A percentile compares a stretch with the other conserved stretches of the same genome.
Conservation (phyloP, 345 rosid species). For the Geranium brycei region DNA sequence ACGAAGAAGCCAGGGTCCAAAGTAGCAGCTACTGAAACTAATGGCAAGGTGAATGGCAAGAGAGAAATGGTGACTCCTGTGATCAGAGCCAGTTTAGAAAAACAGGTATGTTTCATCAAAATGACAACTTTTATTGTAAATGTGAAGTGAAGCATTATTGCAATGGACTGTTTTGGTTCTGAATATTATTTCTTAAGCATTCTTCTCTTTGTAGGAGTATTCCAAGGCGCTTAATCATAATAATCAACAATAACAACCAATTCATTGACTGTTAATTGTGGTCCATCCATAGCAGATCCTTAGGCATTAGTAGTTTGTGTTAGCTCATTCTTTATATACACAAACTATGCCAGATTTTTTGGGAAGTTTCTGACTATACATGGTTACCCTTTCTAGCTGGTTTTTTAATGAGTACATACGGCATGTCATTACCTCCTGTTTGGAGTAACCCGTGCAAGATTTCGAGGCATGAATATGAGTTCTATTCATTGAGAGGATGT, state of each 20-base stretch:
- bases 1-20: conserved; percentile 29
- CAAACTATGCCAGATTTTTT: no score
- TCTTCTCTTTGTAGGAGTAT: no score
- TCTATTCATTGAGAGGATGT: background rate
- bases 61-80: conserved; percentile 93
- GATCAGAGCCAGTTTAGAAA: conserved; percentile 81
- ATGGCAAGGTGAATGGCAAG: conserved; percentile 47
- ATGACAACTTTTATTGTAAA: no score
- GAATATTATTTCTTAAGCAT: no score
- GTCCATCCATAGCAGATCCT: background rate
- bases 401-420: no score
- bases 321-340: background rate
- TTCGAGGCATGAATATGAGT: background rate
- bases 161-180: no score
- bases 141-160: no score
- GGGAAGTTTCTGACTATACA: background rate
- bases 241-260: no score
- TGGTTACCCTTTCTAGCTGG: background rate
- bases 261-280: background rate
- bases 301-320: background rate
- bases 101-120: conserved; percentile 41
- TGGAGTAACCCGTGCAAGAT: background rate
- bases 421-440: background rate
- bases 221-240: no score
- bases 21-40: conserved; percentile 24